Conservation (phyloP, 148 eudicot genomes). For the Cornus suecica region DNA sequence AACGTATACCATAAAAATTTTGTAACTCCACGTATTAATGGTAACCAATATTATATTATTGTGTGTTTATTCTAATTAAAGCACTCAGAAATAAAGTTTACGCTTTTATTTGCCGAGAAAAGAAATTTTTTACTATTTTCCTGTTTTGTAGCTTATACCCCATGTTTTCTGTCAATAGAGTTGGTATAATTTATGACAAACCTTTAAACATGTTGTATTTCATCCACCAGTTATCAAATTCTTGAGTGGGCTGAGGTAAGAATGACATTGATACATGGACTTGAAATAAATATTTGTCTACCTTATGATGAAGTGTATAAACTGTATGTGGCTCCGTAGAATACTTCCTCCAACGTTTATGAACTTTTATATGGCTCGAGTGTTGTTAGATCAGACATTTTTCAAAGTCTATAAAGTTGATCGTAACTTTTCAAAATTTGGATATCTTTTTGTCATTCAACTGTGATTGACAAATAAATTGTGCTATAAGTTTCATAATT, state of each 20-base stretch:
- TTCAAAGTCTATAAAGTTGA: too few relatives aligned
- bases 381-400: neutral
- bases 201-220: neutral
- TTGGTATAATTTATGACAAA: neutral
- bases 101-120: too few relatives aligned
- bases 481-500: too few relatives aligned
- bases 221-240: neutral
- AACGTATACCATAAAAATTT: neutral
- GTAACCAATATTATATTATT: neutral
- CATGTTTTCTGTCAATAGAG: neutral
- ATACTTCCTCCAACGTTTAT: too few relatives aligned
- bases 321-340: too few relatives aligned
- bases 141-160: neutral
- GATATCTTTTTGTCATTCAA: neutral
- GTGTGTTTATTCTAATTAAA: neutral
- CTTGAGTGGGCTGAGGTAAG: neutral
- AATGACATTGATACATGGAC: neutral
- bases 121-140: too few relatives aligned
- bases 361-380: neutral
- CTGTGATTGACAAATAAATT: neutral
- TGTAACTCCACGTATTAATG: neutral
- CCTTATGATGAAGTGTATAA: neutral
- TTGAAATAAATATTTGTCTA: too few relatives aligned
- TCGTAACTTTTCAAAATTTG: neutral
- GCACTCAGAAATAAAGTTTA: neutral